phyloP scores from a whole-genome alignment of 768 basidiomycete genomes.

The Neoboletus subvelutipes region DNA sequence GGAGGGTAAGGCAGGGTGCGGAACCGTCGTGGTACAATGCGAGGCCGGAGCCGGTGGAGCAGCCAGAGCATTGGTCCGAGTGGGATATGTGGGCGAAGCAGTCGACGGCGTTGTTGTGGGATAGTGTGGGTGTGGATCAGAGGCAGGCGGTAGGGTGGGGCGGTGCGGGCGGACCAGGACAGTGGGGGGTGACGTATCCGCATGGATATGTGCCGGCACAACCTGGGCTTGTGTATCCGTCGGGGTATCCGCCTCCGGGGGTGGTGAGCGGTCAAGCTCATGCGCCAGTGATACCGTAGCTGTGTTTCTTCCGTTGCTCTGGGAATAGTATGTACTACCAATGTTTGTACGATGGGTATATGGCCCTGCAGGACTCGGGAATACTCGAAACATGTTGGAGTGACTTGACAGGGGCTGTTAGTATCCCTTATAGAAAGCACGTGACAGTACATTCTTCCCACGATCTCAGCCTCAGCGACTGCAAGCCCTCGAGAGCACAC shows the following conservation, averaged over 20 bases:
- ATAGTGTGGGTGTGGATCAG: background rate
- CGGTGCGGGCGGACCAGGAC: background rate
- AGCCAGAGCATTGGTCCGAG: slow-evolving; percentile 12
- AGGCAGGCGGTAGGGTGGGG: background rate
- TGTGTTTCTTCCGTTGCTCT: background rate
- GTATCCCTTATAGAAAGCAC: background rate
- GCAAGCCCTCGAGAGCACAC: background rate
- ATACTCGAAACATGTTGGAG: too few relatives aligned
- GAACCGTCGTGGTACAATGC: slow-evolving; percentile 33
- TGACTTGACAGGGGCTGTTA: background rate
- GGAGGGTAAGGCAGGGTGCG: slow-evolving; percentile 9
- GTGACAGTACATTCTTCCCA: slow-evolving; percentile 17
- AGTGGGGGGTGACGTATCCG: slow-evolving; percentile 18
- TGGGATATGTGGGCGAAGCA: slow-evolving; percentile 31
- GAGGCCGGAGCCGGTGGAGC: slow-evolving; percentile 5
- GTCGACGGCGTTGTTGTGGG: slow-evolving; percentile 13
- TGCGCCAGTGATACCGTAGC: background rate
- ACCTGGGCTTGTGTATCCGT: slow-evolving; percentile 19
- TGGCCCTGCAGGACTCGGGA: too few relatives aligned
- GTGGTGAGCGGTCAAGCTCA: background rate
- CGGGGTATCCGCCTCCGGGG: slow-evolving; percentile 14
- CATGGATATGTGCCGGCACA: slow-evolving; percentile 22
- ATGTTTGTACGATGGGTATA: background rate
- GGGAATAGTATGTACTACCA: background rate
- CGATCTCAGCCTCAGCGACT: slow-evolving; percentile 17